Base-by-base conservation (phyloP, 331 rosid genomes). In the Malus hybrid region DNA sequence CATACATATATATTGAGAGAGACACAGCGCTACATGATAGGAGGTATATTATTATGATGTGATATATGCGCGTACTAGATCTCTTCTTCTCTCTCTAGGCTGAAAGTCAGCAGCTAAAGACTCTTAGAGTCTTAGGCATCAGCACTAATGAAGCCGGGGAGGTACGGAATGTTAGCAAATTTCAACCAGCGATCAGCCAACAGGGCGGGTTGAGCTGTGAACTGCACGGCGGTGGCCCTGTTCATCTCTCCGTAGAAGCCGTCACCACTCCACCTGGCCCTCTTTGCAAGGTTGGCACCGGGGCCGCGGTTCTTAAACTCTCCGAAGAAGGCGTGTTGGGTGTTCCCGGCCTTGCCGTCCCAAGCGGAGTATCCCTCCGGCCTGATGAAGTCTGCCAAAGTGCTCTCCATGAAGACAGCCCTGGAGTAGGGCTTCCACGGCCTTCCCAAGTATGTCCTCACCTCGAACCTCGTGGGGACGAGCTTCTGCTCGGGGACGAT, bases 301-400 rank as follows among this genome's bases (percentile, higher is more conserved):
- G 85, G 72, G 13, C 96, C 91, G 7, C 44, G 63, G 79, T 90
- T 90, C 5, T 36, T 89, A 39, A 34, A 88, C 86, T 90, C 96
- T 27, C 85, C 89, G 4, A 83, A 90, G 83, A 12, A 85, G 14
- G 63, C 3, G 82, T 70, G 1, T 34, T 42, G 2, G 73, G 82
- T 3, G 48, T 85, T 34, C 2, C 12, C 34, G 22, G 28, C 67
- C 16, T 7, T 29, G 0, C 86, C 86, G 0, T 9, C 56, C 93
- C 93, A 90, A 1, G 86, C 85, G 15, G 55, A 15, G 28, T 46
- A 88, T 0, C 91, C 90, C 0, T 72, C 84, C 0, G 86, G 87
- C 9, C 78, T 73, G 55, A 90, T 54, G 13, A 83, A 75, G 76
- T 68, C 86, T 5, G 69, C 87, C 4, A 90, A 7, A 0, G 15